Evolutionary conservation across 228 moss, liverwort and hornwort genomes (phyloP).

Genomic region (Sphagnum fallax): DNA sequence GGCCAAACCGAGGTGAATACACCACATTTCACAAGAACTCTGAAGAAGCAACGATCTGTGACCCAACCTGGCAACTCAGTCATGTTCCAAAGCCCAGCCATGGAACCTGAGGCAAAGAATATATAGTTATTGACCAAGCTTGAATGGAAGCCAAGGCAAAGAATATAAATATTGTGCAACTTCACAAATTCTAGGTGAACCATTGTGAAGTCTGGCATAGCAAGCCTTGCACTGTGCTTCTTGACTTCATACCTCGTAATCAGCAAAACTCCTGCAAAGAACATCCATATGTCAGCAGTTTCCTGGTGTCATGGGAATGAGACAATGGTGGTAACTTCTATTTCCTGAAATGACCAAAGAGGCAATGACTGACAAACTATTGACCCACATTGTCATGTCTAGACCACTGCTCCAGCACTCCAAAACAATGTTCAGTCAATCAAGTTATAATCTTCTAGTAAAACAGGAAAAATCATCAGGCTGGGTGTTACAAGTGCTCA

Average conservation of each 20-base stretch:
- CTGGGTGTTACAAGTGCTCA: neutral
- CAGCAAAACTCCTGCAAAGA: neutral
- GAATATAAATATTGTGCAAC: neutral
- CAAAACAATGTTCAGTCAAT: too few species aligned
- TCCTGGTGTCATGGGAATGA: too few species aligned
- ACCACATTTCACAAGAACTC: too few species aligned
- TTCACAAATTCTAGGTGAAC: neutral
- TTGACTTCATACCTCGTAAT: neutral
- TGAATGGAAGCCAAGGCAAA: neutral
- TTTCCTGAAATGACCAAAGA: too few species aligned
- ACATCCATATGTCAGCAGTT: neutral
- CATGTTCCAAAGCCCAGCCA: too few species aligned
- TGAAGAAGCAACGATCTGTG: too few species aligned
- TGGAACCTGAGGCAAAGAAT: too few species aligned
- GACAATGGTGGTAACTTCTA: neutral
- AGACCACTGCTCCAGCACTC: too few species aligned
- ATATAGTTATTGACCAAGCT: neutral
- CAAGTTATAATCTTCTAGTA: neutral
- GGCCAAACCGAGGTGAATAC: too few species aligned
- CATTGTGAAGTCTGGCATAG: neutral
- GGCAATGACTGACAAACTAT: too few species aligned
- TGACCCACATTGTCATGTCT: too few species aligned
- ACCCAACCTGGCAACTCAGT: too few species aligned
- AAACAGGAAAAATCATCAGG: neutral
- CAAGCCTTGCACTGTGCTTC: neutral